Percentiles rank a stretch among this genome's conserved stretches.
Evolutionary conservation across 371 early-diverging fungal genomes (phyloP).

Genomic region (Mucor plumbeus): DNA sequence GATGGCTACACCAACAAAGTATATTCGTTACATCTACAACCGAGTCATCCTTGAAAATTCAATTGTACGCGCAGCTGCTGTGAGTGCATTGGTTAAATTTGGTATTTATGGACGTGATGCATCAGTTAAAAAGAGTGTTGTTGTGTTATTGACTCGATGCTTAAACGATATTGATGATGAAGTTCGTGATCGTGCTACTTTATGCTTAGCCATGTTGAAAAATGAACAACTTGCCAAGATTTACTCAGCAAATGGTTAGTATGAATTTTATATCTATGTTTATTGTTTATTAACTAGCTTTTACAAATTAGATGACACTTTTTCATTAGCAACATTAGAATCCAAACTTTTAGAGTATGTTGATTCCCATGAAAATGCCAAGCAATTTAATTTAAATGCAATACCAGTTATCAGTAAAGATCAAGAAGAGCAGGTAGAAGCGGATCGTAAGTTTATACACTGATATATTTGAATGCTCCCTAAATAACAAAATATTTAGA

Average conservation of each 20-base stretch:
- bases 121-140: conserved; percentile 78
- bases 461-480: conserved; percentile 25
- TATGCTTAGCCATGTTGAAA: conserved; percentile 83
- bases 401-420: conserved; percentile 85
- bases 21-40: conserved; percentile 98
- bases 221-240: conserved; percentile 60
- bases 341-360: conserved; percentile 83
- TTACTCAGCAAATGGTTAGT: conserved; percentile 68
- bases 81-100: conserved; percentile 93
- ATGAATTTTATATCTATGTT: conserved; percentile 12
- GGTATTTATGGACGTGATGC: conserved; percentile 82
- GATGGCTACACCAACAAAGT: conserved; percentile 90
- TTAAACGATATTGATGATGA: conserved; percentile 97
- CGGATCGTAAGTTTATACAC: conserved; percentile 36
- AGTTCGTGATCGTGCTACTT: conserved; percentile 95
- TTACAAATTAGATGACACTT: conserved; percentile 65
- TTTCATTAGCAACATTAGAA: conserved; percentile 86
- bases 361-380: conserved; percentile 57
- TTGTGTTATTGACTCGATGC: conserved; percentile 91
- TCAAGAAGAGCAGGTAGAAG: conserved; percentile 73
- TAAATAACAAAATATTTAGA: conserved; percentile 9
- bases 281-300: neutral
- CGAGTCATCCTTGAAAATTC: conserved; percentile 97
- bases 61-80: conserved; percentile 96
- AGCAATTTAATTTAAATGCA: conserved; percentile 72